Conservation (phyloP, 2,329 filamentous ascomycete species). For the Dactylellina parvicollis region DNA sequence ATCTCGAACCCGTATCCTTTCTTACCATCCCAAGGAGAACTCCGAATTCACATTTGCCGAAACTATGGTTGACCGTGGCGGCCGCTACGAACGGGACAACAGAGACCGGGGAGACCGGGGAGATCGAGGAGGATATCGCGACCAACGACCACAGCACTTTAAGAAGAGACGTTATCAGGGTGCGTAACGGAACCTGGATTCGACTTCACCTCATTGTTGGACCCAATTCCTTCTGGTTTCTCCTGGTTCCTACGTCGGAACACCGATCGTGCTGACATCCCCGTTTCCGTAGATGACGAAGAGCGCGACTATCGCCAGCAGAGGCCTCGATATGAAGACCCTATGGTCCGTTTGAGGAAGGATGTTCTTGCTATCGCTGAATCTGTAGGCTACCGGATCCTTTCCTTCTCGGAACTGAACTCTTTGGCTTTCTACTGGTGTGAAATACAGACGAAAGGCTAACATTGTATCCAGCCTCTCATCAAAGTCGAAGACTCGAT, state of each 20-base stretch:
- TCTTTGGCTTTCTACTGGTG: neutral
- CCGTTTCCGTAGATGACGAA: constrained; percentile 68
- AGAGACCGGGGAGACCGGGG: too few relatives aligned
- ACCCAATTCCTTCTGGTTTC: constrained; percentile 2
- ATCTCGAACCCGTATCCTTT: constrained; percentile 1
- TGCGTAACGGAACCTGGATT: constrained; percentile 20
- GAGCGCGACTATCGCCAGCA: constrained; percentile 68
- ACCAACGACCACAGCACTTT: constrained; percentile 48
- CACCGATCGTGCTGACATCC: constrained; percentile 13
- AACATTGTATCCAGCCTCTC: constrained; percentile 65
- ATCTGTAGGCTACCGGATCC: constrained; percentile 65
- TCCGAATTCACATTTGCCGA: neutral
- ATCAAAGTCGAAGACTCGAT: constrained; percentile 83
- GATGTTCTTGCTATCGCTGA: constrained; percentile 84
- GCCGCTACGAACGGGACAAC: constrained; percentile 48
- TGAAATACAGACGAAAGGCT: neutral
- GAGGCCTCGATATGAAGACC: constrained; percentile 73
- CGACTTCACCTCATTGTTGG: constrained; percentile 3
- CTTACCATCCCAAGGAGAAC: too few relatives aligned
- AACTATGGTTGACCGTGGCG: constrained; percentile 52
- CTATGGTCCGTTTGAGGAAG: constrained; percentile 76
- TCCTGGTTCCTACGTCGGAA: neutral
- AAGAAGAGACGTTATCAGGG: constrained; percentile 53
- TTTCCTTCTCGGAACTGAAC: neutral
- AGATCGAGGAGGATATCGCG: constrained; percentile 48